Evolutionary conservation across 2,329 filamentous ascomycete species (phyloP).

Genomic region (Neurospora sp.): DNA sequence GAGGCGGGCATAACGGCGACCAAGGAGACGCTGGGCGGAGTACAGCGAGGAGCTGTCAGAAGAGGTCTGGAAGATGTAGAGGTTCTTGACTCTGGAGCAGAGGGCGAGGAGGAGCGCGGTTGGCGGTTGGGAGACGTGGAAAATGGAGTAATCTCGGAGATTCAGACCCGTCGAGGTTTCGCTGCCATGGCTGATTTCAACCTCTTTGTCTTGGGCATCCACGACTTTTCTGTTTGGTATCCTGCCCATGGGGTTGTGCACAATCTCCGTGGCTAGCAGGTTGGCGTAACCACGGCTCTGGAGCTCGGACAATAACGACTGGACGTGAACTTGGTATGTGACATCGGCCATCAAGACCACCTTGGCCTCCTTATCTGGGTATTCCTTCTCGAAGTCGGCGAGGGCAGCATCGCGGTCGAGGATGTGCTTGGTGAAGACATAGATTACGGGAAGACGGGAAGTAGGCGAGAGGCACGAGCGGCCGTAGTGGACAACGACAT

Average conservation of each 20-base stretch:
- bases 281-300: conserved; percentile 55
- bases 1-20: conserved; percentile 80
- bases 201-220: conserved; percentile 12
- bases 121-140: conserved; percentile 76
- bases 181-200: conserved; percentile 22
- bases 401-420: conserved; percentile 52
- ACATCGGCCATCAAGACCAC: conserved; percentile 83
- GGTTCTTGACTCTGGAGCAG: conserved; percentile 65
- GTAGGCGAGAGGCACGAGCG: conserved; percentile 87
- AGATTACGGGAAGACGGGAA: conserved; percentile 74
- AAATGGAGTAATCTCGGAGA: conserved; percentile 61
- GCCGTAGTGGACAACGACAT: conserved; percentile 91
- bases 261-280: conserved; percentile 58
- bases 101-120: conserved; percentile 79
- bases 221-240: conserved; percentile 73
- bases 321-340: conserved; percentile 70
- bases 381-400: conserved; percentile 56
- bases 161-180: conserved; percentile 29
- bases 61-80: conserved; percentile 64
- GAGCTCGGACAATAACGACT: conserved; percentile 44
- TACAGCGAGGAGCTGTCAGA: conserved; percentile 34
- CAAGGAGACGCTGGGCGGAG: conserved; percentile 45
- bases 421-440: conserved; percentile 71
- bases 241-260: conserved; percentile 66
- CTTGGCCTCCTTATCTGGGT: conserved; percentile 51